Conservation (phyloP, 2,329 filamentous ascomycete species). For the Diaporthe caulivora region DNA sequence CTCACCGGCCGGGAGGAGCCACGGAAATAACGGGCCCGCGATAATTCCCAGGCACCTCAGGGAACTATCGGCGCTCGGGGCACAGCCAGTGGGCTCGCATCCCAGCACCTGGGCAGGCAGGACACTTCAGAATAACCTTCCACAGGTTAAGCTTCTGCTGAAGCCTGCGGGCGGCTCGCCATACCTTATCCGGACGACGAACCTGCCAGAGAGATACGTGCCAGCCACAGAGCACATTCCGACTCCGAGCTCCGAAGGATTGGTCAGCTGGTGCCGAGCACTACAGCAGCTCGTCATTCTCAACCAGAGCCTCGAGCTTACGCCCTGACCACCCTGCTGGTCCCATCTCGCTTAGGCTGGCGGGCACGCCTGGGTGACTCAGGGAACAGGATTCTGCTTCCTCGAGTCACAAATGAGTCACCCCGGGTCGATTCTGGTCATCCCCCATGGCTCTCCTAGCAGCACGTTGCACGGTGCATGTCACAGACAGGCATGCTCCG, state of each 20-base stretch:
- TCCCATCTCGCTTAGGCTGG: constrained; percentile 20
- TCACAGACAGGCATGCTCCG: not conserved
- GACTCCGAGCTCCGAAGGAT: constrained; percentile 38
- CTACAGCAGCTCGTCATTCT: constrained; percentile 19
- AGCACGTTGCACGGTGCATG: constrained; percentile 5
- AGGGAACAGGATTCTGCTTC: constrained; percentile 20
- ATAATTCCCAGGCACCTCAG: constrained; percentile 4
- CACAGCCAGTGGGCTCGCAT: not conserved
- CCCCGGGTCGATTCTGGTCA: constrained; percentile 21
- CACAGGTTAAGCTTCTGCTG: constrained; percentile 27
- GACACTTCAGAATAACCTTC: not conserved
- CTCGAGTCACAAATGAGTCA: constrained; percentile 35
- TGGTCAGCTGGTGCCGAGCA: constrained; percentile 30
- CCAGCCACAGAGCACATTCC: not conserved
- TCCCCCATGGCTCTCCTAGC: not conserved
- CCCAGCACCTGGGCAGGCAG: not conserved
- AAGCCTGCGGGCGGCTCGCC: constrained; percentile 18
- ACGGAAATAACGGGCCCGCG: constrained; percentile 21
- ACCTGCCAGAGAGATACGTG: not conserved
- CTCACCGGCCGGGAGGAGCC: constrained; percentile 34
- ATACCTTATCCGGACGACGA: constrained; percentile 12
- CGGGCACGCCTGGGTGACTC: constrained; percentile 35
- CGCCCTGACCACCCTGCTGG: constrained; percentile 17
- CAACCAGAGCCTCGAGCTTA: constrained; percentile 1
- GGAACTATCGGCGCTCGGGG: constrained; percentile 4